Percentiles rank a stretch among this genome's conserved stretches.
Evolutionary conservation across 139 green algal species (phyloP).

Genomic region (Auxenochlorella pyrenoidosa): DNA sequence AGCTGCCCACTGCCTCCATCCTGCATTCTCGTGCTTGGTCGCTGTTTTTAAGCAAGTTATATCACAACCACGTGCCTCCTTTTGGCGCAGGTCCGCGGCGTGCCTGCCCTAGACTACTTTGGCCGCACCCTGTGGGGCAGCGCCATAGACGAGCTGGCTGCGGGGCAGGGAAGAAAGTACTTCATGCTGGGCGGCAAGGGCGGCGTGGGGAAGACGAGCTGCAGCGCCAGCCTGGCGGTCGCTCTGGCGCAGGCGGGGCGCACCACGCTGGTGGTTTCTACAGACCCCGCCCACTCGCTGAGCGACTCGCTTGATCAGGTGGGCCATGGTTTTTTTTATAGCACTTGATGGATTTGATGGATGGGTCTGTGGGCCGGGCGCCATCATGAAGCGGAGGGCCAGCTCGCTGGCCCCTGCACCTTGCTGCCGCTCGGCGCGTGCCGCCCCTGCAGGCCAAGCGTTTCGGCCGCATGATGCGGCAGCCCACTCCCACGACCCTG

Average conservation of each 20-base stretch:
- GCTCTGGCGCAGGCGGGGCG: constrained; percentile 70
- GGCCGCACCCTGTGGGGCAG: constrained; percentile 74
- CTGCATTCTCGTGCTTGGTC: too few species aligned
- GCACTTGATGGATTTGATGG: too few species aligned
- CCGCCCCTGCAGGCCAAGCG: too few species aligned
- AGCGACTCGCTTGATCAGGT: constrained; percentile 93
- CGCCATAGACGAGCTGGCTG: constrained; percentile 36
- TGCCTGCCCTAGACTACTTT: constrained; percentile 93
- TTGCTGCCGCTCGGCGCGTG: too few species aligned
- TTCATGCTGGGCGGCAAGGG: constrained; percentile 97
- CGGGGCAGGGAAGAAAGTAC: constrained; percentile 51
- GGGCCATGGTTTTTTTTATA: neutral
- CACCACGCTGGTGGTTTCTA: constrained; percentile 95
- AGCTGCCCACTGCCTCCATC: neutral
- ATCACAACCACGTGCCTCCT: too few species aligned
- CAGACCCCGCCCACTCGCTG: constrained; percentile 98
- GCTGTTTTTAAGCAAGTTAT: too few species aligned
- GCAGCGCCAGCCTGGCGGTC: constrained; percentile 82
- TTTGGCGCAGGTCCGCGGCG: constrained; percentile 72
- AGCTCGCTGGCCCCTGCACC: too few species aligned
- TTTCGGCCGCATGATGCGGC: too few species aligned
- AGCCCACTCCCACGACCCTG: too few species aligned
- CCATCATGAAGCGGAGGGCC: too few species aligned
- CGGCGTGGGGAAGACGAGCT: constrained; percentile 98
- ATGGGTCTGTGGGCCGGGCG: too few species aligned